Evolutionary conservation across 352 stramenopile genomes (phyloP).

Genomic region (Pythium brassicae): DNA sequence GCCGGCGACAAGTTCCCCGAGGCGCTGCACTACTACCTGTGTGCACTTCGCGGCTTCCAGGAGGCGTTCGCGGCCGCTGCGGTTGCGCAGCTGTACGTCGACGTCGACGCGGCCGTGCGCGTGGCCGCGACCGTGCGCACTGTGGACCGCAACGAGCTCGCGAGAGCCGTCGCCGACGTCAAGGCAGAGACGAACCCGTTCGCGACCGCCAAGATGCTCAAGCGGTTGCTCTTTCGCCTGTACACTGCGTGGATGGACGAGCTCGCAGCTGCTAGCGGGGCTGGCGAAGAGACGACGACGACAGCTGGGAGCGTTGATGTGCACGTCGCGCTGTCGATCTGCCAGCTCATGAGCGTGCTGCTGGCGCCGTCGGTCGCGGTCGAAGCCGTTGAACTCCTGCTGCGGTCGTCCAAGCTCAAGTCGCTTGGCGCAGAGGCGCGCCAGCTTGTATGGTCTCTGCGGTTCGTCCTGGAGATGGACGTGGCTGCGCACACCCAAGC

Average conservation of each 20-base stretch:
- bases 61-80: not conserved
- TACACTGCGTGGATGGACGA: constrained; percentile 38
- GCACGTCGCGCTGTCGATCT: constrained; percentile 40
- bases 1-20: constrained; percentile 4
- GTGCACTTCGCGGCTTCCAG: not conserved
- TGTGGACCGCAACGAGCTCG: constrained; percentile 17
- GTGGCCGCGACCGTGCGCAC: constrained; percentile 15
- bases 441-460: constrained; percentile 39
- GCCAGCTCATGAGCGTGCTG: constrained; percentile 37
- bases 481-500: constrained; percentile 12
- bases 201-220: constrained; percentile 24
- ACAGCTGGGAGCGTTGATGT: constrained; percentile 19
- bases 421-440: constrained; percentile 24
- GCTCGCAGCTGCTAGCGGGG: constrained; percentile 10
- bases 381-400: constrained; percentile 29
- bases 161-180: constrained; percentile 26
- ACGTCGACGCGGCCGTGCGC: constrained; percentile 21
- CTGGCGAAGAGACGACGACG: not conserved
- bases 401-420: constrained; percentile 30
- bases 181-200: constrained; percentile 25
- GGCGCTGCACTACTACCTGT: constrained; percentile 14
- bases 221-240: constrained; percentile 26
- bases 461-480: constrained; percentile 43
- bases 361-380: constrained; percentile 30
- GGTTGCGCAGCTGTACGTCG: not conserved